Percentiles rank a stretch among this genome's conserved stretches.
Evolutionary conservation across 768 basidiomycete species (phyloP).

Genomic region (Panaeolus cyanescens): DNA sequence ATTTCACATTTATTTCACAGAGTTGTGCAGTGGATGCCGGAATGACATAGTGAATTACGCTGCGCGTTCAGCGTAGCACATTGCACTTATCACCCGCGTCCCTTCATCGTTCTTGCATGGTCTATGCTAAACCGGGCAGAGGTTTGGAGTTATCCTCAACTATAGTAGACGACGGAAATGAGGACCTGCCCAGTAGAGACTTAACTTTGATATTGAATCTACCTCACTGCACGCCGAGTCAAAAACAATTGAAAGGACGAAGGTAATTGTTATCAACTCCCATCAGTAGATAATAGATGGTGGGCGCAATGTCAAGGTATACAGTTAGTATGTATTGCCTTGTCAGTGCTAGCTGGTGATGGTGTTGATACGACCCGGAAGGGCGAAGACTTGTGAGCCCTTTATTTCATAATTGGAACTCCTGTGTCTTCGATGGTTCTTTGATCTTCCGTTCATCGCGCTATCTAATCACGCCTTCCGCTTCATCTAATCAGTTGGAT

Average conservation of each 20-base stretch:
- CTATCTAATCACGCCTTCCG: background rate
- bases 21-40: background rate
- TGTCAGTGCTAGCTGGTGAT: background rate
- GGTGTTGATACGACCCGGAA: background rate
- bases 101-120: slow-evolving; percentile 1
- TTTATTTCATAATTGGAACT: background rate
- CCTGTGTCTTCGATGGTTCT: background rate
- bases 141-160: background rate
- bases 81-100: background rate
- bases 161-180: background rate
- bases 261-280: background rate
- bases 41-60: background rate
- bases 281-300: background rate
- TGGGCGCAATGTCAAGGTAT: background rate
- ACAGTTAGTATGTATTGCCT: background rate
- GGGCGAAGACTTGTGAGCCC: background rate
- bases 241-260: background rate
- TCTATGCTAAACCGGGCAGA: background rate
- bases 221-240: background rate
- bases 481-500: background rate
- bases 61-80: background rate
- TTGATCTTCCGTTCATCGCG: background rate
- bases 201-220: background rate
- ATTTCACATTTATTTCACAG: slow-evolving; percentile 2
- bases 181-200: background rate